These are phyloP conservation scores for Aspergillus clavatus DNA, from an alignment of 2,329 filamentous ascomycete species.

Conservation along the genomic window DNA sequence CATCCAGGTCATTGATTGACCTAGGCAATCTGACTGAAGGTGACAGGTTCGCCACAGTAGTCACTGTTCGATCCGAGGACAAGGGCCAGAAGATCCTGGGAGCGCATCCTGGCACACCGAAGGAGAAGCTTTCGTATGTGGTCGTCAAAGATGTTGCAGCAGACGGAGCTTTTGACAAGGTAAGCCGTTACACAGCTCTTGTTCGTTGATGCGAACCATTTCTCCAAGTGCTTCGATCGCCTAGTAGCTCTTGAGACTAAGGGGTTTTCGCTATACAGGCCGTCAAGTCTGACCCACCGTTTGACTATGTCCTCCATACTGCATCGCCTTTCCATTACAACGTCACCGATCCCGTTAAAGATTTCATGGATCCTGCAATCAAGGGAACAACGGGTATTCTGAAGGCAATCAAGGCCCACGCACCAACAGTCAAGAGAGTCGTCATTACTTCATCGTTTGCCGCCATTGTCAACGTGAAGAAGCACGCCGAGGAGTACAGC, in stretches of 20 bases:
- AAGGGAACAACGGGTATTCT: slow-evolving; percentile 61
- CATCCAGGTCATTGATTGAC: not conserved
- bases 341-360: slow-evolving; percentile 64
- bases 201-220: too few relatives aligned
- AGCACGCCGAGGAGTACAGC: slow-evolving; percentile 33
- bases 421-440: slow-evolving; percentile 66
- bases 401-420: slow-evolving; percentile 56
- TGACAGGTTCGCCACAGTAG: slow-evolving; percentile 55
- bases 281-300: slow-evolving; percentile 57
- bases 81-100: slow-evolving; percentile 59
- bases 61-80: slow-evolving; percentile 57
- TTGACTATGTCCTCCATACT: slow-evolving; percentile 70
- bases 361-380: slow-evolving; percentile 56
- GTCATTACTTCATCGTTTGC: slow-evolving; percentile 67
- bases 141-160: slow-evolving; percentile 70
- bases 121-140: slow-evolving; percentile 57
- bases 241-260: slow-evolving; percentile 2
- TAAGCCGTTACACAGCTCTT: slow-evolving; percentile 13
- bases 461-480: slow-evolving; percentile 52
- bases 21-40: slow-evolving; percentile 4
- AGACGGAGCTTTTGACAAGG: slow-evolving; percentile 64
- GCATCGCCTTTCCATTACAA: slow-evolving; percentile 71
- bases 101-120: slow-evolving; percentile 47
- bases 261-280: slow-evolving; percentile 31
- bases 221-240: not conserved